Conservation (phyloP, 805 yeast genomes). For the Torulaspora delbrueckii region DNA sequence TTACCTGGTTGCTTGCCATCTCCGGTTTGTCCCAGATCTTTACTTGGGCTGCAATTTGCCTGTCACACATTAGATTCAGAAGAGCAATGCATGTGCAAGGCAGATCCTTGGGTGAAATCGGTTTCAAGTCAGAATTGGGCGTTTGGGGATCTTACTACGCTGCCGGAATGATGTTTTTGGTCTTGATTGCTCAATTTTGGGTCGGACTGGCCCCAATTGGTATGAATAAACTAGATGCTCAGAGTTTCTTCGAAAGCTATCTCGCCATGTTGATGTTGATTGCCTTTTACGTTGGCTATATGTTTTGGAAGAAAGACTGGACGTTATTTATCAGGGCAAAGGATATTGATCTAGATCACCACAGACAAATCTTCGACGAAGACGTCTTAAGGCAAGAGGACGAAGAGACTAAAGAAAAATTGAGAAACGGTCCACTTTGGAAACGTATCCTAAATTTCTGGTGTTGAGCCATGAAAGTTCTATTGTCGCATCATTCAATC, state of each 20-base stretch:
- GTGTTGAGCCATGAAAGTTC: slow-evolving; percentile 21
- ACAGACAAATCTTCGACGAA: slow-evolving; percentile 34
- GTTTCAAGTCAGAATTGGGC: slow-evolving; percentile 50
- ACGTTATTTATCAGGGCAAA: slow-evolving; percentile 30
- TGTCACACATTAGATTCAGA: slow-evolving; percentile 56
- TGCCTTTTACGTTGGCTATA: slow-evolving; percentile 42
- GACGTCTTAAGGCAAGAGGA: slow-evolving; percentile 34
- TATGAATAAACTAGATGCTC: slow-evolving; percentile 35
- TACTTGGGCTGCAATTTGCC: slow-evolving; percentile 57
- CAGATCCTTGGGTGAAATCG: slow-evolving; percentile 45
- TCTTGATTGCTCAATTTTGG: slow-evolving; percentile 60
- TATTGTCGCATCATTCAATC: neutral
- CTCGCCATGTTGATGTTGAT: slow-evolving; percentile 46
- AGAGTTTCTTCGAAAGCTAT: slow-evolving; percentile 42
- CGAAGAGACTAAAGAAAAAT: slow-evolving; percentile 27
- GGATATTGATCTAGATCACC: slow-evolving; percentile 30
- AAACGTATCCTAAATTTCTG: slow-evolving; percentile 31
- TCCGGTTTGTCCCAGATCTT: slow-evolving; percentile 58
- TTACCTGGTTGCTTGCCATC: slow-evolving; percentile 60
- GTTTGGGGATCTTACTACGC: slow-evolving; percentile 51
- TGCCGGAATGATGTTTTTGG: slow-evolving; percentile 43
- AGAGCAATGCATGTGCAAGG: slow-evolving; percentile 53
- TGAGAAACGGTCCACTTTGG: slow-evolving; percentile 30
- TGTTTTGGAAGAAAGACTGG: slow-evolving; percentile 45
- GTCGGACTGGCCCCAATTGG: slow-evolving; percentile 56